Conservation (phyloP, 1,284 basidiomycete genomes). For the Pseudozyma pruni region DNA sequence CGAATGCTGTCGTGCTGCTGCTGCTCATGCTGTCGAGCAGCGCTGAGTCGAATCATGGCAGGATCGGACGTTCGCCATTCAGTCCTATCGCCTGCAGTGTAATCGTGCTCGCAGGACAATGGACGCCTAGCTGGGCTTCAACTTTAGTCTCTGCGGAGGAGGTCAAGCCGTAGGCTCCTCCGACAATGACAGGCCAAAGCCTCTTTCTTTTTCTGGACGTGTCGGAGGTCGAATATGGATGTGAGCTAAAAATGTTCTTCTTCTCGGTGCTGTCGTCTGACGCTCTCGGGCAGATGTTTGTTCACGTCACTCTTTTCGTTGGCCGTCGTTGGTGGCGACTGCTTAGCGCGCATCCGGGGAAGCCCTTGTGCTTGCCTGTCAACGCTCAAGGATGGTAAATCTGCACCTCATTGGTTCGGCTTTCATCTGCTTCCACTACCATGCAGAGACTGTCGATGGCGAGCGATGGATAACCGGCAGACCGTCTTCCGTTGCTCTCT, state of each 20-base stretch:
- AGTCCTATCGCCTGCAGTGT: no score
- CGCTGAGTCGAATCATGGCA: conserved; percentile 1
- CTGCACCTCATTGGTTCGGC: not conserved
- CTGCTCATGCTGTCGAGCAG: not conserved
- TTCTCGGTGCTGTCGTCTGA: not conserved
- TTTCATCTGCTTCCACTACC: conserved; percentile 4
- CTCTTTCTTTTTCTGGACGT: conserved; percentile 22
- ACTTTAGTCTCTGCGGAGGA: conserved; percentile 11
- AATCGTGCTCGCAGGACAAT: no score
- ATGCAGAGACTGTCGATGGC: conserved; percentile 3
- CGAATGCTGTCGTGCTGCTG: not conserved
- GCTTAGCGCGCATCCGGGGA: no score
- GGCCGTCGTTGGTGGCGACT: conserved; percentile 2
- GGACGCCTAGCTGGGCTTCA: conserved; percentile 14
- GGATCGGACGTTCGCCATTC: not conserved
- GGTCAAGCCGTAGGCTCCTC: conserved; percentile 7
- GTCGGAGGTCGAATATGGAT: conserved; percentile 18
- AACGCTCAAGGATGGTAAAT: not conserved
- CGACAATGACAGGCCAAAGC: not conserved
- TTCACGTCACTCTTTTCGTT: conserved; percentile 4
- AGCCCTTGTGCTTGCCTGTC: no score
- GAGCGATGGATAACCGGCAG: conserved; percentile 5
- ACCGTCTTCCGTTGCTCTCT: conserved; percentile 7
- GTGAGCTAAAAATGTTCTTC: no score
- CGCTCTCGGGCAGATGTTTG: not conserved